Conservation (phyloP, 2,329 filamentous ascomycete species). For the Cadophora luteo-olivacea region DNA sequence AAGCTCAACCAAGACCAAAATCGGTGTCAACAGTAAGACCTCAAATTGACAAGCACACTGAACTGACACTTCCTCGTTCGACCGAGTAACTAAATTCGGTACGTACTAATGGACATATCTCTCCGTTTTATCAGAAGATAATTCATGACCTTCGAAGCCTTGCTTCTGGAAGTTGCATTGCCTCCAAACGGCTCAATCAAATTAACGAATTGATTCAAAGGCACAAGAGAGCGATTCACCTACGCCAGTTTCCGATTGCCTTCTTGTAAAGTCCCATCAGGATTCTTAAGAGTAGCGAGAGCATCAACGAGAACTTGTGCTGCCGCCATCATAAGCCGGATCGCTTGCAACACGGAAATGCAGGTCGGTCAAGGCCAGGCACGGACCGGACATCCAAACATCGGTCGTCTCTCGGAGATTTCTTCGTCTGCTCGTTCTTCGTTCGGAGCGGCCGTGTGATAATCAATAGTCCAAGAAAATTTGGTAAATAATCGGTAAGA, state of each 20-base stretch:
- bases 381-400: slow-evolving; percentile 2
- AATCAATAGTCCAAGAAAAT: background rate
- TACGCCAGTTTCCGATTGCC: slow-evolving; percentile 7
- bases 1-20: background rate
- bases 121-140: background rate
- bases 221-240: background rate
- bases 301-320: background rate
- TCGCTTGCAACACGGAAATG: background rate
- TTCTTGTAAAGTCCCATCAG: background rate
- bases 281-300: slow-evolving; percentile 6
- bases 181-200: background rate
- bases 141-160: background rate
- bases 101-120: background rate
- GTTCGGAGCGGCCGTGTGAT: background rate
- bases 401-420: slow-evolving; percentile 10
- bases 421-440: background rate
- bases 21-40: background rate
- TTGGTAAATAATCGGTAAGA: background rate
- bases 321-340: background rate
- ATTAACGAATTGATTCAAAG: background rate
- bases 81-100: background rate
- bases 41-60: background rate
- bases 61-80: background rate
- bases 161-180: background rate
- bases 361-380: background rate